Base-by-base conservation (phyloP, 2,329 filamentous ascomycete genomes). In the Penicillium sp. region DNA sequence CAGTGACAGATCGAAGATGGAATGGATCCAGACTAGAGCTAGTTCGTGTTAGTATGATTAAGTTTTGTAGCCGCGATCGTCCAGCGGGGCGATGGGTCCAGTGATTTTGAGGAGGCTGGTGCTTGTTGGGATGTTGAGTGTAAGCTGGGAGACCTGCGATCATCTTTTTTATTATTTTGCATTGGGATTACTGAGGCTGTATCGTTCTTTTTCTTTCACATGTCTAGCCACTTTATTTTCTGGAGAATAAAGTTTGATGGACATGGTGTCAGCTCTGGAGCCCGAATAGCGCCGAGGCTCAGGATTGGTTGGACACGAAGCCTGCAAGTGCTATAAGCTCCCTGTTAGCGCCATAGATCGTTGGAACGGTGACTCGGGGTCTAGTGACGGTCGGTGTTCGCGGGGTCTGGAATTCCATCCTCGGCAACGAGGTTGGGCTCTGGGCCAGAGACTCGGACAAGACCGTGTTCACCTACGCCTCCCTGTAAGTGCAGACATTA, bases 211-310 rank as follows among this genome's bases (percentile, higher is more conserved):
- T 37, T 24, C 39, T 18, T 15, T 18, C 12, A 24, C 10, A 25
- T 28, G n/a, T 20, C 44, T 23, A 46, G 44, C 44, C 38, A 40
- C 28, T 28, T 46, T 23, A 9, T 42, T 29, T 13, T 24, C 27
- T 18, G 37, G 29, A 46, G 13, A 35, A 27, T 40, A 47, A 47
- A 50, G 37, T 50, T 53, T 47, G 39, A 46, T 43, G 33, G 33
- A 39, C 37, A 44, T 33, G 40, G 39, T 49, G 42, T 44, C 35
- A 40, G 32, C 15, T 28, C 45, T 23, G 28, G 18, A 18, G 29
- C 13, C 49, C 25, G 47, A 53, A 28, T 4, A 53, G 13, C 44
- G 46, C 47, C 39, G 44, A 42, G 15, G 13, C 6, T 5, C 8
- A 31, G 20, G 31, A 32, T 3, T 42, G 31, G 42, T 47, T 47